Base-by-base conservation (phyloP, 1,139 yeast species). In the Blastobotrys aristatus region DNA sequence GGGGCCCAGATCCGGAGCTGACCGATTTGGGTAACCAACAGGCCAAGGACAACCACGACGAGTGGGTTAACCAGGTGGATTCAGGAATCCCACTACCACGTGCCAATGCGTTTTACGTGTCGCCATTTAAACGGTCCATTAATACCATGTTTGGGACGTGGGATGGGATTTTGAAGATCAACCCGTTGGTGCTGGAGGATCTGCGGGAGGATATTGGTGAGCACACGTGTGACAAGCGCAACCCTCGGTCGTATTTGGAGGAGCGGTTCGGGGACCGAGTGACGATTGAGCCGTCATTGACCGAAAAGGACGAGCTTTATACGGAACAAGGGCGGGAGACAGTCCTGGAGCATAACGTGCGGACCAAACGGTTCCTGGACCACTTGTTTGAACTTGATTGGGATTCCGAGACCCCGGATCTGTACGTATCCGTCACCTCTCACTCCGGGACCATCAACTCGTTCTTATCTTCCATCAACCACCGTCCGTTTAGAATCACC, bases 141-240 rank as follows among this genome's bases (percentile, higher is more conserved):
- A 74, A 74, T 49, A 84, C 92, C 0, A 68, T 79, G 58, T 62
- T 67, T 10, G 66, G 71, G 34, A 81, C 87, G 2, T 82, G 89
- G 89, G 62, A 68, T 6, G 76, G 69, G 11, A 68, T 76, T 22
- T 18, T 48, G 21, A 24, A 29, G 13, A 30, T 36, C 45, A 32
- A 63, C 66, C 79, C 79, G 5, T 48, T 72, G 8, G 71, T 79
- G 18, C 64, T 66, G 46, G 92, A 84, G 50, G 70, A 73, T 34
- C 57, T 84, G 7, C 69, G 92, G 48, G 92, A 84, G 62, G 80
- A 83, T 0, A 73, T 81, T 24, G 90, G 92, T 0, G 70, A 69
- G 16, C 87, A 84, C 61, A 66, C 80, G 2, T 84, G 94, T 62
- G 89, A 84, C 61, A 73, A 76, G 60, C 66, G 92, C 45, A 67